A percentile compares a stretch with the other conserved stretches of the same genome.
Evolutionary conservation across 2,329 filamentous ascomycete species (phyloP).

Genomic region (Parastagonospora nodorum): DNA sequence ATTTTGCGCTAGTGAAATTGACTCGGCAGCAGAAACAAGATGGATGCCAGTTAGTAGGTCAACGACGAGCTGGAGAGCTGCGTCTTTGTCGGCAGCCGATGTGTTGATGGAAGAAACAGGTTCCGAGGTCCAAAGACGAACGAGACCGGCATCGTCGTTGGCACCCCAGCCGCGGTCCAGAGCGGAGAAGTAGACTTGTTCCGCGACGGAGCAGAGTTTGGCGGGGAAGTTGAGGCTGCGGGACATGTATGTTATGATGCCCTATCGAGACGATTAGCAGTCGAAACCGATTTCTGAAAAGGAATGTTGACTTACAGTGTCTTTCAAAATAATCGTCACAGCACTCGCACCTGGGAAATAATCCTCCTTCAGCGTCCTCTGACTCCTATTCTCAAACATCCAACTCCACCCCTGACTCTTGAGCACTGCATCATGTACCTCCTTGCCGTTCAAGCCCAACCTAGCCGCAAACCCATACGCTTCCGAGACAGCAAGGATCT

Average conservation of each 20-base stretch:
- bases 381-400: constrained; percentile 63
- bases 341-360: constrained; percentile 53
- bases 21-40: constrained; percentile 44
- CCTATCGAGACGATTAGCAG: constrained; percentile 30
- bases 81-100: constrained; percentile 31
- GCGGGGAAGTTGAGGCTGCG: constrained; percentile 62
- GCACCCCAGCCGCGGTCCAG: constrained; percentile 62
- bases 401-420: constrained; percentile 54
- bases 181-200: constrained; percentile 67
- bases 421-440: constrained; percentile 56
- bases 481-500: constrained; percentile 62
- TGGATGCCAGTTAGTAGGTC: constrained; percentile 43
- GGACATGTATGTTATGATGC: constrained; percentile 71
- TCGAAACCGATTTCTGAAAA: neutral
- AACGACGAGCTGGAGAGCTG: constrained; percentile 43
- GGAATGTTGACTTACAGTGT: constrained; percentile 40
- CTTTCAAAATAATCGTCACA: constrained; percentile 55
- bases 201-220: constrained; percentile 65
- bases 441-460: constrained; percentile 58
- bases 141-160: constrained; percentile 61
- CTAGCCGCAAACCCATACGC: constrained; percentile 62
- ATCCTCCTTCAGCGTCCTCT: constrained; percentile 59
- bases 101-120: constrained; percentile 44
- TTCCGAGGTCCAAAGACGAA: constrained; percentile 57
- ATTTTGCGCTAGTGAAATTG: constrained; percentile 44